Base-by-base conservation (phyloP, 495 filamentous ascomycete genomes). In the Penicillium flavigenum region DNA sequence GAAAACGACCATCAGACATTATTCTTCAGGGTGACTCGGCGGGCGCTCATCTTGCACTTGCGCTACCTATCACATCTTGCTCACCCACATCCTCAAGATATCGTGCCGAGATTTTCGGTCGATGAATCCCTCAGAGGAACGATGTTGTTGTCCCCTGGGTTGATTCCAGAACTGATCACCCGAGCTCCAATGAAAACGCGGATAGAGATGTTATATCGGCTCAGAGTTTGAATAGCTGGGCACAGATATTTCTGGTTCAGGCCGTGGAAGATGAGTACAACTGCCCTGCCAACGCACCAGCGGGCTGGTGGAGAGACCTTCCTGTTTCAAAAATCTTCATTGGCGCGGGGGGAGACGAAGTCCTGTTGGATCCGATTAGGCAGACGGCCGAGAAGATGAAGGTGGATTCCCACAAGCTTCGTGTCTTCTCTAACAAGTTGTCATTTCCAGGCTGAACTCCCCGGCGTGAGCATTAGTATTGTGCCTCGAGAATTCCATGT, bases 21-120 rank as follows among this genome's bases (percentile, higher is more conserved):
- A 61, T 74, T 44, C 50, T 86, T 3, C 74, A 55, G 29, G 83
- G 83, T 32, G 82, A 86, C 72, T 84, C 81, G 5, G 80, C 83
- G 0, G 81, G 83, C 54, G 83, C 65, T 5, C 81, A 86, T 59
- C 68, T 86, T 3, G 67, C 67, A 29, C 59, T 81, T 14, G 66
- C 68, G 10, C 46, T 84, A 11, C 66, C 66, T 85, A 8, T 77
- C 75, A 0, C 83, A 84, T 60, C 62, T 84, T 16, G 59, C 78
- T 0, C 82, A 84, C 59, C 81, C 83, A 0, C 78, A 82, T 56
- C 73, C 76, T 2, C 52, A 63, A 1, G 60, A 20, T 7, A 41
- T 11, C 10, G 31, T 58, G 24, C 32, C 57, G n/a, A 41, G 14
- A 76, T 45, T 54, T 32, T 22, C 29, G 16, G 16, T 56, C 12